A percentile compares a stretch with the other conserved stretches of the same genome.
Conservation (phyloP, 257 asterid genomes). For the Nicotiana attenuata region DNA sequence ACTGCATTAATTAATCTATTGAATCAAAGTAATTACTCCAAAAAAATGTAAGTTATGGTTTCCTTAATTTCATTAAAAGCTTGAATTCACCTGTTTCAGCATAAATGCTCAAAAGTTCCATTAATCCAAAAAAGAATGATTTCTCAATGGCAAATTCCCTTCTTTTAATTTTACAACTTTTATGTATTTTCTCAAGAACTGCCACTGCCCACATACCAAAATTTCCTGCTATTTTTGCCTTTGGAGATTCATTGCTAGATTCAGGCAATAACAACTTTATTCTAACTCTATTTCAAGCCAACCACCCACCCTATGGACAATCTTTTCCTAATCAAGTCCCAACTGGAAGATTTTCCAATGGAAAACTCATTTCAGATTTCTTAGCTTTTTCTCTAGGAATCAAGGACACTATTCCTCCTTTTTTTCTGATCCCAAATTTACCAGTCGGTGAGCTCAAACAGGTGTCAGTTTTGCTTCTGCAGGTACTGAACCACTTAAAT, state of each 20-base stretch:
- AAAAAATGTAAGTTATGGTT: too few species aligned
- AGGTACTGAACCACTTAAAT: background rate
- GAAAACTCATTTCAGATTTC: conserved; percentile 24
- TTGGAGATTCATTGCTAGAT: conserved; percentile 22
- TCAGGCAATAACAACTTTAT: conserved; percentile 28
- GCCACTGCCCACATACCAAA: background rate
- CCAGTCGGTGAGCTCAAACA: conserved; percentile 4
- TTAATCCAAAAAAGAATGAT: background rate
- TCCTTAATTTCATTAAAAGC: too few species aligned
- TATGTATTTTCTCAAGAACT: background rate
- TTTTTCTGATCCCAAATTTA: conserved; percentile 12
- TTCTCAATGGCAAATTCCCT: background rate
- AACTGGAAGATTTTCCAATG: conserved; percentile 24
- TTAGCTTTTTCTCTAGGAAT: conserved; percentile 11
- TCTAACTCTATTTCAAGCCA: conserved; percentile 15
- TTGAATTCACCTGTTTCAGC: too few species aligned
- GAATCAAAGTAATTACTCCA: too few species aligned
- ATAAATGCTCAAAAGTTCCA: background rate
- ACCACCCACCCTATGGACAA: conserved; percentile 23
- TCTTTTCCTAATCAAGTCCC: conserved; percentile 16
- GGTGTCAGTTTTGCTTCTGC: conserved; percentile 31
- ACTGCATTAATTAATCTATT: too few species aligned
- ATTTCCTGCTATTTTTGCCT: conserved; percentile 11
- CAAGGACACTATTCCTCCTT: conserved; percentile 24
- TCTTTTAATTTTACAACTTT: background rate